Evolutionary conservation across 768 basidiomycete species (phyloP).

Genomic region (Russula earlei): DNA sequence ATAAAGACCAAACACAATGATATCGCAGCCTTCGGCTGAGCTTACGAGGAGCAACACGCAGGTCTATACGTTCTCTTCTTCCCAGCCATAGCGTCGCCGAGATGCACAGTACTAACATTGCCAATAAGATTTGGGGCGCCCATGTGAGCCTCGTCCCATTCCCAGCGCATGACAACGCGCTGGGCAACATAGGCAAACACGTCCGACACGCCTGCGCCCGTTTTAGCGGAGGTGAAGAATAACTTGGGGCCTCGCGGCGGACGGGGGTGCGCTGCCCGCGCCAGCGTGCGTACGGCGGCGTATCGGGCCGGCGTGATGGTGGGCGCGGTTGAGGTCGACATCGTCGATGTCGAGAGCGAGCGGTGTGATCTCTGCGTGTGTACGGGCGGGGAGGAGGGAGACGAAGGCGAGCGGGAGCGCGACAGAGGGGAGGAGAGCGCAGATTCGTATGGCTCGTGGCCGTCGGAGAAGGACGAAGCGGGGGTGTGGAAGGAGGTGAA

Average conservation of each 20-base stretch:
- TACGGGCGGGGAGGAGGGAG: constrained; percentile 18
- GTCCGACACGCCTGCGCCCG: constrained; percentile 57
- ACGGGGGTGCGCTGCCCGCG: constrained; percentile 21
- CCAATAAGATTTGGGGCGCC: constrained; percentile 37
- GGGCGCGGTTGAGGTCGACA: constrained; percentile 20
- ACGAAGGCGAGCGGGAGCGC: constrained; percentile 20
- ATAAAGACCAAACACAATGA: neutral
- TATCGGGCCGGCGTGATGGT: constrained; percentile 23
- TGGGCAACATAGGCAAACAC: constrained; percentile 71
- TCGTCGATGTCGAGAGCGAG: constrained; percentile 12
- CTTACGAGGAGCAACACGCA: constrained; percentile 13
- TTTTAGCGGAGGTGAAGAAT: constrained; percentile 73
- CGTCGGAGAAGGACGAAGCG: constrained; percentile 64
- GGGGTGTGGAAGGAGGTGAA: constrained; percentile 69
- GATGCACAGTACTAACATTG: constrained; percentile 18
- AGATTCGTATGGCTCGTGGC: constrained; percentile 34
- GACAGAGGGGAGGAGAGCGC: constrained; percentile 53
- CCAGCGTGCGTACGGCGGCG: neutral
- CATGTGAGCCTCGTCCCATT: constrained; percentile 47
- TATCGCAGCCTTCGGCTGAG: constrained; percentile 8
- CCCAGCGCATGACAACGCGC: constrained; percentile 54
- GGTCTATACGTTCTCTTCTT: neutral
- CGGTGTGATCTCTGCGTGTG: constrained; percentile 19
- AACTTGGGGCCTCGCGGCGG: constrained; percentile 51
- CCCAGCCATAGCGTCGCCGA: neutral